These are phyloP conservation scores for Globisporangium takayamanum DNA, from an alignment of 352 stramenopile genomes.

Conservation along the genomic window DNA sequence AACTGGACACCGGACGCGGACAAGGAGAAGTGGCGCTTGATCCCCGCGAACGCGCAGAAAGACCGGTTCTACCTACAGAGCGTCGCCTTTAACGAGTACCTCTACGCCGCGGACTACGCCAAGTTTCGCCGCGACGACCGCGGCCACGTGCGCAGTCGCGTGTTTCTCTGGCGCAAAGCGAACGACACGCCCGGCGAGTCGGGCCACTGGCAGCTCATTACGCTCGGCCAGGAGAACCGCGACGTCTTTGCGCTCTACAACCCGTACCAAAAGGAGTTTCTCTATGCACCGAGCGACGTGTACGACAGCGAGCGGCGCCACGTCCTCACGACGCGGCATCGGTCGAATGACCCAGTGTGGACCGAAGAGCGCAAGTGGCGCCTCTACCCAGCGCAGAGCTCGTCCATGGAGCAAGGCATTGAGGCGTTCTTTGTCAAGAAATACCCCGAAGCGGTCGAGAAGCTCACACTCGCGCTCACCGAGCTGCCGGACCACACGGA, in stretches of 20 bases:
- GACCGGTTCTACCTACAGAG: constrained; percentile 67
- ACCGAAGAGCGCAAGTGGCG: constrained; percentile 37
- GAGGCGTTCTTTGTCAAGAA: constrained; percentile 65
- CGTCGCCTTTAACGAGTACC: constrained; percentile 44
- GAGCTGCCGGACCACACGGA: constrained; percentile 52
- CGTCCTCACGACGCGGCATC: constrained; percentile 34
- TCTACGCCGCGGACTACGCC: constrained; percentile 63
- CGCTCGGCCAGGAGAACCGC: constrained; percentile 25
- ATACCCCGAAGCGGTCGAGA: constrained; percentile 46
- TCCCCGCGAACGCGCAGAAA: constrained; percentile 44
- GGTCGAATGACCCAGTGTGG: constrained; percentile 21
- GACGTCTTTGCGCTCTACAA: constrained; percentile 76
- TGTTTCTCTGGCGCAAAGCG: constrained; percentile 56
- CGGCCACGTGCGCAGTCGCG: constrained; percentile 44
- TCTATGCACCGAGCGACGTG: constrained; percentile 46
- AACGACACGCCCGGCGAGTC: constrained; percentile 34
- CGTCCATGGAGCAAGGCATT: constrained; percentile 50
- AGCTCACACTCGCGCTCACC: constrained; percentile 35
- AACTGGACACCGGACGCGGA: constrained; percentile 19
- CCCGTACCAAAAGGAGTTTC: constrained; percentile 63
- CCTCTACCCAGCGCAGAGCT: constrained; percentile 30
- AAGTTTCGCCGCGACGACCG: constrained; percentile 53
- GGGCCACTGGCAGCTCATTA: constrained; percentile 59
- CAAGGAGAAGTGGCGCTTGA: constrained; percentile 54
- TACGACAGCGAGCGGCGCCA: constrained; percentile 50